Base-by-base conservation (phyloP, 768 basidiomycete species). In the Calvatia gigantea region DNA sequence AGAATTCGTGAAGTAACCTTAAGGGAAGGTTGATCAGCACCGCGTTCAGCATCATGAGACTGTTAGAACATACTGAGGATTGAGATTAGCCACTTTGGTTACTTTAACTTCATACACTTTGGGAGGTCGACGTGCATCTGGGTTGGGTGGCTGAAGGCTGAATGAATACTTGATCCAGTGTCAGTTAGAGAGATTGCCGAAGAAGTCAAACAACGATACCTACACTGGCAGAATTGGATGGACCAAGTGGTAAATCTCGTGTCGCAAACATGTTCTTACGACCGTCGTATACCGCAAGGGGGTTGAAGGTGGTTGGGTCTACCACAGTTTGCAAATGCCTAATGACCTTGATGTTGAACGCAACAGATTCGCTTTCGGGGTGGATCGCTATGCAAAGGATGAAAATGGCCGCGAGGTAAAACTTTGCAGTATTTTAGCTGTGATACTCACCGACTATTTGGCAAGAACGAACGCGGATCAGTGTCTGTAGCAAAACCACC, bases 211-310 rank as follows among this genome's bases (percentile, higher is more conserved):
- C 1, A 48, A 51, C 29, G 27, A 51, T 28, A 43, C 7, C 37
- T 61, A 80, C 87, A 71, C 84, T 86, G 58, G 78, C 76, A 6
- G 73, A 75, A 35, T 75, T 71, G 0, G 62, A 67, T 1, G 73
- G 75, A 27, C 80, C 81, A 35, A 93, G 83, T 0, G 84, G 81
- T 7, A 91, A 73, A 54, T 79, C 75, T 35, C 79, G 74, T 12
- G 82, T 70, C 21, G 85, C 75, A 62, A 89, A 93, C 56, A 79
- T 67, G 58, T 91, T 92, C 68, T 91, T 92, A 38, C 87, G 77
- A 0, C 90, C 90, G 56, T 92, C 91, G 57, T 91, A 92, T 1
- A 82, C 89, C 15, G 77, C 85, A 12, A 77, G 81, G 8, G 87
- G 89, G 2, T 81, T 88, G 64, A 93, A 93, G 19, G 88, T 72